Percentiles rank a stretch among this genome's conserved stretches.
These are phyloP conservation scores for Gnomoniopsis sp. DNA, from an alignment of 2,329 filamentous ascomycete species.

Conservation along the genomic window DNA sequence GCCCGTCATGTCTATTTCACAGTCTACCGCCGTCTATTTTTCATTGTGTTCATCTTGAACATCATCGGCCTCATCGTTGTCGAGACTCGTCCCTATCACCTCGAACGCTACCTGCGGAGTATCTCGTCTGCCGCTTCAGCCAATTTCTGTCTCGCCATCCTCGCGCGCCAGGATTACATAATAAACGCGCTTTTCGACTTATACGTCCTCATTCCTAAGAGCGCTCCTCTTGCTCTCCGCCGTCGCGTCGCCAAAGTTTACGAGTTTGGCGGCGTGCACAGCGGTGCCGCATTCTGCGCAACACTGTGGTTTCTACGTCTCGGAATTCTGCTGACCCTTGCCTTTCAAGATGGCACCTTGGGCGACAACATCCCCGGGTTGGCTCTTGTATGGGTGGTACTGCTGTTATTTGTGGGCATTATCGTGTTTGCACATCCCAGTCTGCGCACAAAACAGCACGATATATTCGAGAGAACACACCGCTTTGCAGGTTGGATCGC, in stretches of 20 bases:
- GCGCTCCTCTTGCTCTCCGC: constrained; percentile 44
- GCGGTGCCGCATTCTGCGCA: constrained; percentile 45
- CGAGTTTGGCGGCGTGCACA: constrained; percentile 50
- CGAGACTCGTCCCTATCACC: neutral
- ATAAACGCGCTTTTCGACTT: constrained; percentile 38
- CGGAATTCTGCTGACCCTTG: constrained; percentile 34
- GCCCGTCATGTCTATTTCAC: too few relatives aligned
- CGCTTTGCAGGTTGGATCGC: constrained; percentile 71
- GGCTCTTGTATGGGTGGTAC: constrained; percentile 50
- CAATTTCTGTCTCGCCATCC: constrained; percentile 47
- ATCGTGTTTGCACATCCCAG: constrained; percentile 60
- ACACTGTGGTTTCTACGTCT: constrained; percentile 47
- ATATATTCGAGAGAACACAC: constrained; percentile 68
- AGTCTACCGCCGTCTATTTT: constrained; percentile 53
- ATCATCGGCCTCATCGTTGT: constrained; percentile 43
- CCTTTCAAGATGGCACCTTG: constrained; percentile 21
- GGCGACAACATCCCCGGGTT: constrained; percentile 31
- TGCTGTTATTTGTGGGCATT: constrained; percentile 59
- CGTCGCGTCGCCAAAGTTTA: constrained; percentile 48
- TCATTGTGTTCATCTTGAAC: constrained; percentile 49
- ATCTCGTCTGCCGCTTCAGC: constrained; percentile 26
- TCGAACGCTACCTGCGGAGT: too few relatives aligned
- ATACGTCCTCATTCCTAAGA: constrained; percentile 32
- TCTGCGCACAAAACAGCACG: constrained; percentile 61
- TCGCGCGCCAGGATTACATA: constrained; percentile 51